phyloP scores from a whole-genome alignment of 1,139 yeast species.

The Magnusiomyces suaveolens region DNA sequence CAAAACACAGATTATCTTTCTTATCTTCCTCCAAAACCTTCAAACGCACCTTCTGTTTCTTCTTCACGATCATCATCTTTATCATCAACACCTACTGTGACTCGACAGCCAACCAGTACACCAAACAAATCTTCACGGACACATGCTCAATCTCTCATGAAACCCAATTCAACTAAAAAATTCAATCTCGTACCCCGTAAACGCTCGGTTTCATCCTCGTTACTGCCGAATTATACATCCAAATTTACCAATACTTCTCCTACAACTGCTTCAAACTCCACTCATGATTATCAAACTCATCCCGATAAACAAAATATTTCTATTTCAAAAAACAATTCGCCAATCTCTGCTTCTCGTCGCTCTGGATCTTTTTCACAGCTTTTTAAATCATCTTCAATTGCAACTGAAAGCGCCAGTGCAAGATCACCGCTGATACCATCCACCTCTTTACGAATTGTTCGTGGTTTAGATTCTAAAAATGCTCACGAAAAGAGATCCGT shows the following conservation, averaged over 20 bases:
- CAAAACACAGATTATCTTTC: constrained; percentile 13
- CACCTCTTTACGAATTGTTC: background rate
- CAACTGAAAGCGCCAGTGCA: background rate
- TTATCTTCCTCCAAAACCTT: constrained; percentile 11
- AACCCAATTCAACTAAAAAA: too few species aligned
- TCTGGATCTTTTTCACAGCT: background rate
- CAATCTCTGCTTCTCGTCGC: background rate
- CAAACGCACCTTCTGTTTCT: constrained; percentile 11
- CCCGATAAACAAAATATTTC: background rate
- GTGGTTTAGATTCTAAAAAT: background rate
- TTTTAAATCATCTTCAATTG: background rate
- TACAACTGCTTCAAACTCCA: background rate
- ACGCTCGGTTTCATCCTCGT: too few species aligned
- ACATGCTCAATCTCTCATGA: too few species aligned
- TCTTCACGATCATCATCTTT: constrained; percentile 5
- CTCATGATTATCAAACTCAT: background rate
- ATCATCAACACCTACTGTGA: constrained; percentile 3
- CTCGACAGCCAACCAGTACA: background rate
- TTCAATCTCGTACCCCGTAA: too few species aligned
- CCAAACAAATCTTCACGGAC: background rate
- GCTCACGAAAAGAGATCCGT: background rate
- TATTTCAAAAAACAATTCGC: background rate
- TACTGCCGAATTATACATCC: too few species aligned
- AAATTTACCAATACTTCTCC: too few species aligned
- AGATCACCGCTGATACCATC: background rate